These are phyloP conservation scores for Plantago rigida DNA, from an alignment of 305 asterid species.

Conservation along the genomic window DNA sequence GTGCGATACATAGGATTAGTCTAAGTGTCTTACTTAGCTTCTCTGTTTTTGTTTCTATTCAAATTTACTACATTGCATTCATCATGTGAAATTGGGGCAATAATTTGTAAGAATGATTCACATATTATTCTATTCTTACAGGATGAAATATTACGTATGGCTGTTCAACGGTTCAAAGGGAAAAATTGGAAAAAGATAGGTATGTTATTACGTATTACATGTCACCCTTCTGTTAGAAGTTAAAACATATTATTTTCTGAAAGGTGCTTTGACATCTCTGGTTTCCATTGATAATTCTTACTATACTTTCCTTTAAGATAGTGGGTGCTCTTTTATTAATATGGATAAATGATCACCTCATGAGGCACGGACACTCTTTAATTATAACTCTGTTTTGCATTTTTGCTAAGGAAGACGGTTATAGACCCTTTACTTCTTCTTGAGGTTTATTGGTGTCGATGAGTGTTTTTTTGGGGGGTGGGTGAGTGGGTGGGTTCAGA, in stretches of 20 bases:
- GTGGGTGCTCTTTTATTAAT: slow-evolving; percentile 2
- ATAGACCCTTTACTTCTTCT: neutral
- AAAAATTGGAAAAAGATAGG: slow-evolving; percentile 17
- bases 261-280: neutral
- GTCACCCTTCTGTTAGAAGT: neutral
- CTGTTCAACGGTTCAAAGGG: slow-evolving; percentile 7
- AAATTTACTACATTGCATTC: neutral
- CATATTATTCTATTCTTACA: slow-evolving; percentile 2
- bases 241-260: neutral
- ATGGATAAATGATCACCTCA: neutral
- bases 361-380: too few relatives aligned
- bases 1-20: neutral
- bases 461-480: too few relatives aligned
- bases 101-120: neutral
- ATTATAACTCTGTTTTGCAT: too few relatives aligned
- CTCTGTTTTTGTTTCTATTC: neutral
- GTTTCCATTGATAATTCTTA: too few relatives aligned
- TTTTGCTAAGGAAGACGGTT: too few relatives aligned
- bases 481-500: too few relatives aligned
- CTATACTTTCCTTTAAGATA: neutral
- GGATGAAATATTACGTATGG: slow-evolving; percentile 12
- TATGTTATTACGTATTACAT: neutral
- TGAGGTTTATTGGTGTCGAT: too few relatives aligned
- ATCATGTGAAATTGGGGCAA: neutral
- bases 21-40: neutral